Base-by-base conservation (phyloP, 176 grass and related monocot species). In the Musa acuminata region DNA sequence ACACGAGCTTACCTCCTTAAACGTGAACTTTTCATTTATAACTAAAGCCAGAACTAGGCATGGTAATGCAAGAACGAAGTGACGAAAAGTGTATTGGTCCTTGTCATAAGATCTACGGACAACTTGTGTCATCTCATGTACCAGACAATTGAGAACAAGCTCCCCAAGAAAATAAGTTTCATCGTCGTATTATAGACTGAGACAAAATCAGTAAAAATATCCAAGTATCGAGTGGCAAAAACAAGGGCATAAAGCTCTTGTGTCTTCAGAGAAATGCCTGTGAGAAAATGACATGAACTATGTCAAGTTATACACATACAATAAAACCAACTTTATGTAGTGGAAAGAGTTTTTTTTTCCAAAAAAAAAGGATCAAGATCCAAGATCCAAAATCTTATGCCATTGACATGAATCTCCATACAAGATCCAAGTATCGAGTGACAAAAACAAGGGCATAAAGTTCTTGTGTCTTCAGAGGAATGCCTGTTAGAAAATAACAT, bases 401-500 rank as follows among this genome's bases (percentile, higher is more conserved):
- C 3, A 29, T 3, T 29, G 29, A 29, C 29, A 29, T 29, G 29
- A 29, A 29, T 29, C 53, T 57, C 53, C 53, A 57, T 2, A 16
- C 53, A 29, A 29, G 29, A 82, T 99, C 90, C 84, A 99, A 81
- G 62, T 99, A 99, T 13, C 95, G 95, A 69, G 88, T 81, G 66
- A 84, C 88, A 80, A 94, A 99, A 53, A 99, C 90, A 82, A 99
- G 88, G 12, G 95, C 88, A 74, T 99, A 99, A 22, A 94, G 80
- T 82, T 99, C 88, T 76, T 99, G 95, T 1, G 95, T 94, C 86
- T 94, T 99, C 76, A 99, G 73, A 79, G 95, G 94, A 85, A 99
- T 78, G 48, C 95, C 88, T 99, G 78, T 35, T 82, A 59, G 14
- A 84, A 71, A 62, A 8, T 21, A 1, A 65, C 25, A 77, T 58